Conservation (phyloP, 192 early-diverging fungal species). For the Coemansia guatemalensis region DNA sequence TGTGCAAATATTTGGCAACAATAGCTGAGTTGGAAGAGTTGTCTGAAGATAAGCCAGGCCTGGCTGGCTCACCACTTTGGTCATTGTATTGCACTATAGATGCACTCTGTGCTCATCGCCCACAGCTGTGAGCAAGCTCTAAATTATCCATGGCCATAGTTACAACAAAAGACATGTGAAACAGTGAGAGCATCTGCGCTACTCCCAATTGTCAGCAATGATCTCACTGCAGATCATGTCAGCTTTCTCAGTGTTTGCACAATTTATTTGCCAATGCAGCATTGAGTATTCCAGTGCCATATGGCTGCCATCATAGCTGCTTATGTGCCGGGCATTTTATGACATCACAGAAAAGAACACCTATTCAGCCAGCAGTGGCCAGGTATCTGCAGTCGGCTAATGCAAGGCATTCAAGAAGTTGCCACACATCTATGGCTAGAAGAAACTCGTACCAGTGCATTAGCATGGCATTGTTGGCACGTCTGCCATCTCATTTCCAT, state of each 20-base stretch:
- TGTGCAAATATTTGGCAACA: not conserved
- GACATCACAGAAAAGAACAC: slow-evolving; percentile 7
- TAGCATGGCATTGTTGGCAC: slow-evolving; percentile 24
- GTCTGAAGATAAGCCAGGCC: not conserved
- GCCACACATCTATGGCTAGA: not conserved
- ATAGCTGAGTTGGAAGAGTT: not conserved
- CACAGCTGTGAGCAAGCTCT: not conserved
- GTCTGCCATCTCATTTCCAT: slow-evolving; percentile 2
- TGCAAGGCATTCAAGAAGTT: slow-evolving; percentile 1
- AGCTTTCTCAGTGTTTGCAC: not conserved
- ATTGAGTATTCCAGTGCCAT: not conserved
- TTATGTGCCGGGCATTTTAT: slow-evolving; percentile 19
- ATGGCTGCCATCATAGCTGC: slow-evolving; percentile 11
- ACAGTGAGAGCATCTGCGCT: not conserved
- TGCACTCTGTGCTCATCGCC: slow-evolving; percentile 3
- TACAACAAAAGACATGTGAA: not conserved
- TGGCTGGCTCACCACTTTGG: not conserved
- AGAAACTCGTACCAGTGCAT: slow-evolving; percentile 27
- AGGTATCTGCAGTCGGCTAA: slow-evolving; percentile 29
- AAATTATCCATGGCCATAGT: not conserved
- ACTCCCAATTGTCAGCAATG: not conserved
- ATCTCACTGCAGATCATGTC: slow-evolving; percentile 10
- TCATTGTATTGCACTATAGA: not conserved
- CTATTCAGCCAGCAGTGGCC: slow-evolving; percentile 24
- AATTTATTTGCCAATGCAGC: not conserved